Base-by-base conservation (phyloP, 176 grass and related monocot genomes). In the Musa itinerans region DNA sequence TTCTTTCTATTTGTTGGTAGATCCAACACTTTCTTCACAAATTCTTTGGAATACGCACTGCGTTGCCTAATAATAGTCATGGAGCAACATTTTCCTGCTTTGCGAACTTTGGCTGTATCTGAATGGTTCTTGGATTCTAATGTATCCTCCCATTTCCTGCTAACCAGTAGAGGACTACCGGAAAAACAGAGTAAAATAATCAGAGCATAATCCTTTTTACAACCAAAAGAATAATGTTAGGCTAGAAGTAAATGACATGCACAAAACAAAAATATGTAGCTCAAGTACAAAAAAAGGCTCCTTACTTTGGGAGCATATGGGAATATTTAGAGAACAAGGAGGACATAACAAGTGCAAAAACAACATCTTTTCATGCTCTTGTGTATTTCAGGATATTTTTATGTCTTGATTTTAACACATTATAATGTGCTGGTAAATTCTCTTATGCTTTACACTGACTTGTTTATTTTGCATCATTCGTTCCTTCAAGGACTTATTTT, bases 401-500 rank as follows among this genome's bases (percentile, higher is more conserved):
- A 8, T n/a, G 52, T 11, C 24, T 24, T 54, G 11, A 22, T 15
- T 14, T 68, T 20, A 16, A 43, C 29, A 17, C 5, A 43, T 7
- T 34, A 14, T 12, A 43, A 16, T 43, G 13, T 43, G 17, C 12
- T 8, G 11, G 12, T 52, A 53, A 10, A 72, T 22, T 22, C n/a
- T 72, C 5, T 72, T 52, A 53, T 72, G 19, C n/a, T 72, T 8
- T 52, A 19, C 16, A 23, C 21, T 53, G 53, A 3, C 8, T 34
- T 52, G 1, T 21, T 53, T 74, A 16, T 1, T 74, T 29, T 74
- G 53, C 27, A 5, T 27, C 10, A 27, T 19, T 29, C 13, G 7
- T 74, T 63, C 76, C 23, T 69, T 53, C 82, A 64, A 69, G 78
- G 25, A 74, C 71, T 62, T 68, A 9, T 69, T 80, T 78, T 72